Conservation (phyloP, 306 rosid genomes). For the Castanopsis chinensis region DNA sequence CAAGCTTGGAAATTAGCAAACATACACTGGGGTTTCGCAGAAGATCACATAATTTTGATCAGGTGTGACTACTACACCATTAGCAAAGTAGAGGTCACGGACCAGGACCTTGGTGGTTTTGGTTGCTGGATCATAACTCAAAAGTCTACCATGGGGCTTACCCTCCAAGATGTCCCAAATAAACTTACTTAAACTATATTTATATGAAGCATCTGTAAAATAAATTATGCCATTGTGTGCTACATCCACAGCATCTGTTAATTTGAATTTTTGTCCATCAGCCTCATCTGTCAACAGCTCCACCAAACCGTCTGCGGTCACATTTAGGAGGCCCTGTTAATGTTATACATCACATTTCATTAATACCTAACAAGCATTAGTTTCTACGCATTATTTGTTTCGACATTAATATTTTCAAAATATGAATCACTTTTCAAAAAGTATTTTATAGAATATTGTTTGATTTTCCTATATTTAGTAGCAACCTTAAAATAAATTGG, state of each 20-base stretch:
- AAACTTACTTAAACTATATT: conserved; percentile 27
- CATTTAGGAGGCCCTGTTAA: conserved; percentile 57
- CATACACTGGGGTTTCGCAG: conserved; percentile 57
- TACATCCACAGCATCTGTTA: conserved; percentile 55
- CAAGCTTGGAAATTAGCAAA: background rate
- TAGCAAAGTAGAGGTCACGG: conserved; percentile 53
- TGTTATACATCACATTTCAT: background rate
- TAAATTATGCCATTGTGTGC: conserved; percentile 56
- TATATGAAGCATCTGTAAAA: conserved; percentile 63
- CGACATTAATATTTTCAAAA: no score
- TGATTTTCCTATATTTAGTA: no score
- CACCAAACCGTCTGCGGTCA: conserved; percentile 36
- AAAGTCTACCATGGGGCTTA: conserved; percentile 54
- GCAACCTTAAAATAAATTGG: no score
- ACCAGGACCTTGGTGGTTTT: conserved; percentile 45
- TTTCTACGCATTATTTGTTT: no score
- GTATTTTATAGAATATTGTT: no score
- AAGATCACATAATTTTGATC: conserved; percentile 53
- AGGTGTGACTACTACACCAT: conserved; percentile 58
- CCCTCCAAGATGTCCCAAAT: conserved; percentile 45
- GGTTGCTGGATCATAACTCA: conserved; percentile 56
- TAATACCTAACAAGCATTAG: background rate
- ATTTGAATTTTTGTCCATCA: conserved; percentile 43
- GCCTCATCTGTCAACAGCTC: conserved; percentile 43
- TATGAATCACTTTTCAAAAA: no score